Base-by-base conservation (phyloP, 495 filamentous ascomycete genomes). In the Umbilicaria muhlenbergii region DNA sequence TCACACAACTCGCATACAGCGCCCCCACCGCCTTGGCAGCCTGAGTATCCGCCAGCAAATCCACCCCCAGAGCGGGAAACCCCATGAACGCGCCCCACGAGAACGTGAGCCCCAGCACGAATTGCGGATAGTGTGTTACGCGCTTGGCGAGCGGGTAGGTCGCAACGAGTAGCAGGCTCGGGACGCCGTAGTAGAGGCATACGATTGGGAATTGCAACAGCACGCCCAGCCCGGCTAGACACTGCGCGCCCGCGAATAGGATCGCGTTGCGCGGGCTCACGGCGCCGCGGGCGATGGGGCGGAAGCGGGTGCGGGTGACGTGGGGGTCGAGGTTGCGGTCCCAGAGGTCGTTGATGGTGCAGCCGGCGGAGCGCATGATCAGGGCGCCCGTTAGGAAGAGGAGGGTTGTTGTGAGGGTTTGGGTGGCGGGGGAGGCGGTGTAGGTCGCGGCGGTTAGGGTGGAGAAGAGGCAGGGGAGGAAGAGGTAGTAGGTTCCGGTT, bases 21-120 rank as follows among this genome's bases (percentile, higher is more conserved):
- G 77, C 71, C 3, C 68, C 76, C 10, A 87, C 82, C 0, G 82
- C 74, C 34, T 70, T 63, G 47, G 83, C 58, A 13, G 85, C 78
- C 19, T 74, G 58, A 16, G 58, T 59, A 47, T 93, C 79, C 18
- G 65, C 52, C 12, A 91, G 59, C 46, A 95, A 59, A 56, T 93
- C 86, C 33, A 95, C 58, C 0, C 86, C 89, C 33, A 98, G 63
- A 14, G 91, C 89, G 0, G 91, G 92, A 49, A 94, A 98, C 0
- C 91, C 91, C 81, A 98, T 86, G 12, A 94, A 78, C 3, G 92
- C 89, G 14, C 91, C 91, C 91, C 91, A 98, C 5, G 85, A 92
- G 59, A 95, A 98, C 8, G 91, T 87, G 50, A 95, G 62, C 0
- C 91, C 91, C 11, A 98, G 68, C 11, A 96, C 83, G 50, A 82